These are phyloP conservation scores for Lactarius akahatsu DNA, from an alignment of 768 basidiomycete genomes.

Conservation along the genomic window DNA sequence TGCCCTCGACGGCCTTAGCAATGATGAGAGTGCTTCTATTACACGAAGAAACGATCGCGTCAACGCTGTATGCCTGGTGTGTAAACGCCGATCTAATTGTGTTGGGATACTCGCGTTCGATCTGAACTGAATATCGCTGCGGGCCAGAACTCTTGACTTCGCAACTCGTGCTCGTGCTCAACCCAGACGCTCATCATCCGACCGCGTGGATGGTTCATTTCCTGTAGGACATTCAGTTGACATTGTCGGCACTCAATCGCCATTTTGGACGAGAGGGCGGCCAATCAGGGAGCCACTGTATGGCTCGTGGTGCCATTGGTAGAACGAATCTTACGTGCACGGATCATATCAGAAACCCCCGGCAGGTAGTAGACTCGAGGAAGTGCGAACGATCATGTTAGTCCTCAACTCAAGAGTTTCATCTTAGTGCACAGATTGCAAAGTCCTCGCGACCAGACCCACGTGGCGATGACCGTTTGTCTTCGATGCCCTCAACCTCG, in stretches of 20 bases:
- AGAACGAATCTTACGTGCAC: neutral
- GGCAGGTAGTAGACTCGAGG: neutral
- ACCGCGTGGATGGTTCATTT: neutral
- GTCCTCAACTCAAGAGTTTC: neutral
- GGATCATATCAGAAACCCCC: neutral
- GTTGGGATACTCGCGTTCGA: neutral
- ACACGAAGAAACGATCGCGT: neutral
- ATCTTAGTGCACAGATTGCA: neutral
- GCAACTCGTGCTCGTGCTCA: neutral
- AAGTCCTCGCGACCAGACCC: neutral
- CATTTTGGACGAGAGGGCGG: neutral
- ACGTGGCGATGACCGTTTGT: neutral
- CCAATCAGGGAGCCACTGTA: slow-evolving; percentile 1
- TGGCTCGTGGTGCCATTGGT: neutral
- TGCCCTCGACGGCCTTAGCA: neutral
- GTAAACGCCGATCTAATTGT: slow-evolving; percentile 3
- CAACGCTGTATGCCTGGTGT: neutral
- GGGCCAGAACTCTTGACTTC: neutral
- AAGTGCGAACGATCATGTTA: neutral
- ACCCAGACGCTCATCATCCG: neutral
- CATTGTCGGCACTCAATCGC: neutral
- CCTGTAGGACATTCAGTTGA: neutral
- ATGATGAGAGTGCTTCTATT: neutral
- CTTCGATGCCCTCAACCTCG: slow-evolving; percentile 9
- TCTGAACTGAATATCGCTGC: neutral